A percentile compares a stretch with the other conserved stretches of the same genome.
phyloP scores from a whole-genome alignment of 306 rosid species.

The Mucuna pruriens region DNA sequence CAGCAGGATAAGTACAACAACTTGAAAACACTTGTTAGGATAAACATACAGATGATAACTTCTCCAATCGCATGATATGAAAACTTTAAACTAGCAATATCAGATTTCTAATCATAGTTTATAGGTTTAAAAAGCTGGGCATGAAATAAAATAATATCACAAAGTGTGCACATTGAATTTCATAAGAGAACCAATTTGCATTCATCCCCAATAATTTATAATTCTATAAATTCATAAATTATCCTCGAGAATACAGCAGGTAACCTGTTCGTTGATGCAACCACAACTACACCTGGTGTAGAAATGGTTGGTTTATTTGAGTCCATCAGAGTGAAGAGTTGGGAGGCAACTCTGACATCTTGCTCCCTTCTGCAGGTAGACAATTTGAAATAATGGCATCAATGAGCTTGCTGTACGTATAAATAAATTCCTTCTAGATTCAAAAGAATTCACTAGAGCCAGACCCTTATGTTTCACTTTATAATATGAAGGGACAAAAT shows the following conservation, averaged over 20 bases:
- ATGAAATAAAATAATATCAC: not conserved
- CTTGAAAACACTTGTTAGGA: not conserved
- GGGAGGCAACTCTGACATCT: slow-evolving; percentile 81
- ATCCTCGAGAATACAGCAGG: not conserved
- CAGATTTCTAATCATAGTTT: not conserved
- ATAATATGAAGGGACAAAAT: slow-evolving; percentile 31
- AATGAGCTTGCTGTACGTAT: slow-evolving; percentile 15
- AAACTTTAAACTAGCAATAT: not conserved
- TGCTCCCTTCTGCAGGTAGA: slow-evolving; percentile 73
- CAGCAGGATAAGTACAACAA: not conserved
- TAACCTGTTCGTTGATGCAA: slow-evolving; percentile 96
- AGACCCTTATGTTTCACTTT: slow-evolving; percentile 8
- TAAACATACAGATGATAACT: not conserved
- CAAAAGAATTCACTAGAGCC: slow-evolving; percentile 9
- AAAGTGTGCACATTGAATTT: not conserved
- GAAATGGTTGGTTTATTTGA: slow-evolving; percentile 59
- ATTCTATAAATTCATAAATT: slow-evolving; percentile 1
- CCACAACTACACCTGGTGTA: slow-evolving; percentile 68
- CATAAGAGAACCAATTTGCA: slow-evolving; percentile 9
- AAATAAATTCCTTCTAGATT: slow-evolving; percentile 14
- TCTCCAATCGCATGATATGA: not conserved
- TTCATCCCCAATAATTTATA: not conserved
- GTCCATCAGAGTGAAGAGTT: slow-evolving; percentile 78
- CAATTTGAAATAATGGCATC: slow-evolving; percentile 21
- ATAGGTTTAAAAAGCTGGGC: not conserved